Evolutionary conservation across 2,329 filamentous ascomycete species (phyloP), one percentile per base, ranked within the genome.

Genomic region (Cladosporium oxysporum): DNA sequence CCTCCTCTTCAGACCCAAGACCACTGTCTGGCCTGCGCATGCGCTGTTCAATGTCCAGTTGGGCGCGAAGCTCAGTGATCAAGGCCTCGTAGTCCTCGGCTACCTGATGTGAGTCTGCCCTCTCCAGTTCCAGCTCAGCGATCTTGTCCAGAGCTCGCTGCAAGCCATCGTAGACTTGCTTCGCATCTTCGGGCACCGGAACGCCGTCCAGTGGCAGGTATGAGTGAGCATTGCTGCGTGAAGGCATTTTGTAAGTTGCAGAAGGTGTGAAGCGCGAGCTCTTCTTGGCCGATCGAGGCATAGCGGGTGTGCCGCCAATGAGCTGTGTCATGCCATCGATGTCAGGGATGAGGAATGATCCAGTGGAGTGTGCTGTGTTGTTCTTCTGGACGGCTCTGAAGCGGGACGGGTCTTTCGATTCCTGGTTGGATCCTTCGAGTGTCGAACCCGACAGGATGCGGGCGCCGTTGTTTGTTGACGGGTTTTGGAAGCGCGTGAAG

Each of bases 261-360:
- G 83, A 83, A 8, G 64, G 64, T 4, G 82, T 79, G 74, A 87
- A 87, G 41, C 85, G 83, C 14, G 85, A 85, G 33, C 58, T 61
- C 50, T 55, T 57, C 21, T 62, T 66, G 3, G 52, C 28, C 21
- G 64, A 57, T 23, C 84, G 83, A 11, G 81, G 79, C 73, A 87
- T 84, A 14, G 86, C 80, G 0, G 85, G 85, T 0, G 85, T 87
- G 14, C 84, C 84, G 69, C 87, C 83, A 12, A 88, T 83, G 33
- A 88, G 79, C 71, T 88, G 86, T 6, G 85, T 87, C 66, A 88
- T 80, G 69, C 88, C 87, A 8, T 85, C 83, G 53, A 88, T 77
- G 68, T 88, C 85, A 2, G 87, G 87, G 4, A 89, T 79, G 59
- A 86, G 80, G 72, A 88, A 88, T 0, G 87, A 89, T 29, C 47